Evolutionary conservation across 805 yeast genomes (phyloP).

Genomic region (Kodamaea neixiangensis): DNA sequence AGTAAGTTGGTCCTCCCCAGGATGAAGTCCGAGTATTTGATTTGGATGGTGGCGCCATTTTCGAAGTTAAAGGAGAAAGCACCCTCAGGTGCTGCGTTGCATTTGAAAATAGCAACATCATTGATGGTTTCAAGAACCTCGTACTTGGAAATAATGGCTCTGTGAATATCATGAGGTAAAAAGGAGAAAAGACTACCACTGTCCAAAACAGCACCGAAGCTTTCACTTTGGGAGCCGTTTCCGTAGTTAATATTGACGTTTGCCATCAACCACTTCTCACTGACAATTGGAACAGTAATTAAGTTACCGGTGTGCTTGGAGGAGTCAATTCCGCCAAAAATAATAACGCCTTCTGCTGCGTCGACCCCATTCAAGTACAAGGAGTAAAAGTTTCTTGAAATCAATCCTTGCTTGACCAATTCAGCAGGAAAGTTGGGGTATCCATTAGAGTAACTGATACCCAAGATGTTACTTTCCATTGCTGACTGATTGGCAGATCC

Average conservation of each 20-base stretch:
- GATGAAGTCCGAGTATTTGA: slow-evolving; percentile 2
- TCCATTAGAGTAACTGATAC: slow-evolving; percentile 14
- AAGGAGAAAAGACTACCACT: slow-evolving; percentile 8
- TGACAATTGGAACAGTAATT: slow-evolving; percentile 15
- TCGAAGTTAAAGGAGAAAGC: slow-evolving; percentile 4
- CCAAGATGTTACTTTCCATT: slow-evolving; percentile 1
- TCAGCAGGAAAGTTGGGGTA: slow-evolving; percentile 21
- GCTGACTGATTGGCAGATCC: slow-evolving; percentile 1
- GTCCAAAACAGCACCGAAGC: slow-evolving; percentile 26
- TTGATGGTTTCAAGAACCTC: not conserved
- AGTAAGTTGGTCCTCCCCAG: not conserved
- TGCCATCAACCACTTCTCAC: not conserved
- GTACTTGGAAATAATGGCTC: not conserved
- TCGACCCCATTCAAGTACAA: slow-evolving; percentile 22
- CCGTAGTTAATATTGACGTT: not conserved
- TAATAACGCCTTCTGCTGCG: slow-evolving; percentile 35
- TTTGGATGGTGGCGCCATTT: not conserved
- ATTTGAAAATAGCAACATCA: not conserved
- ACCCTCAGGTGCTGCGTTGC: slow-evolving; percentile 6
- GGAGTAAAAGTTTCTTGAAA: slow-evolving; percentile 23
- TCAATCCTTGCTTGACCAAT: slow-evolving; percentile 27
- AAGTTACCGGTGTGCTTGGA: slow-evolving; percentile 56
- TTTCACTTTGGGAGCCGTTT: not conserved
- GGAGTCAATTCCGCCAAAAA: slow-evolving; percentile 75
- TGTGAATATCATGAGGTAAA: slow-evolving; percentile 28